Evolutionary conservation across 2,329 filamentous ascomycete species (phyloP), one percentile per base, ranked within the genome.

Genomic region (Hymenoscyphus occultus): DNA sequence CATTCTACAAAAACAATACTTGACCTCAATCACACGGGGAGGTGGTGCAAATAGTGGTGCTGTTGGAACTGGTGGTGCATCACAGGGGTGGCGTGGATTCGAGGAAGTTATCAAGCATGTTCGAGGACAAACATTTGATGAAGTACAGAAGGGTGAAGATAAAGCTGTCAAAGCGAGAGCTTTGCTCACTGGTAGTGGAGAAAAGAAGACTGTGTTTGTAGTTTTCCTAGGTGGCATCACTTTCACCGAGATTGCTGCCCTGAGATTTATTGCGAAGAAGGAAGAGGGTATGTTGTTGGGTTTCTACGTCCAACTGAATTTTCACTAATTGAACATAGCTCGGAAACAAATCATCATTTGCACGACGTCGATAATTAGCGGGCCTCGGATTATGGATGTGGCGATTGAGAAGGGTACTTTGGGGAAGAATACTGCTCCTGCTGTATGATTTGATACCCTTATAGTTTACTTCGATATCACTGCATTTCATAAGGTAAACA

Each of bases 151-250:
- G 73, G 93, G 93, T 2, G 92, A 96, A 73, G 93, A 97, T 74
- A 96, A 95, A 76, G 93, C 93, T 1, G 88, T 94, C 39, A 93
- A 94, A 73, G 94, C 94, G 16, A 84, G 93, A 64, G 89, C 92
- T 66, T 85, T 96, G 32, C 81, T 99, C 48, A 91, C 92, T 58
- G 92, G 93, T 0, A 87, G 82, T 59, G 85, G 85, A 16, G 86
- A 86, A 60, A 88, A 88, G 76, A 96, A 97, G 81, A 94, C 91
- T 0, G 90, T 96, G 0, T 91, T 97, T 74, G 89, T 99, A n/a
- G 96, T 98, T 71, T 98, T 98, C 78, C 81, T 99, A 19, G 95
- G 95, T n/a, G 96, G 95, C 1, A 91, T 99, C 63, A 97, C 93
- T 0, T 97, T 96, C 75, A 94, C 95, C 0, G 95, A 99, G 78